Base-by-base conservation (phyloP, 305 asterid genomes). In the Fraxinus albicans region DNA sequence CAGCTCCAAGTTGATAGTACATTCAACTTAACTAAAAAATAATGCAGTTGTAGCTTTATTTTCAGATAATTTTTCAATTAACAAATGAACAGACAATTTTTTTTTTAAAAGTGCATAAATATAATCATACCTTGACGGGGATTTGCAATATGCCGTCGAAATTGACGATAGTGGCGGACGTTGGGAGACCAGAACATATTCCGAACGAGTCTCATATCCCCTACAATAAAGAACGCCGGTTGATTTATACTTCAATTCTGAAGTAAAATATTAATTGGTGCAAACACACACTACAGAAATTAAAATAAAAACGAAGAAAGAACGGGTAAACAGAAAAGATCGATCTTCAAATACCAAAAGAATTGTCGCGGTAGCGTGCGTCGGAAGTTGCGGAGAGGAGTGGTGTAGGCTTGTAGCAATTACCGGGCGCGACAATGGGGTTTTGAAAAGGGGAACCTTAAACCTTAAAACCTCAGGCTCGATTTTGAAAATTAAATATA, bases 161-260 rank as follows among this genome's bases (percentile, higher is more conserved):
- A 80, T 73, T 76, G 89, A 73, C 74, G 87, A 81, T 79, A 72
- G 76, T 73, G 78, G 80, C 65, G 34, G 21, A 58, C 55, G 23
- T 85, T 83, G 78, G 83, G 80, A 76, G 83, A 84, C 29, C 67
- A 86, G 21, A 69, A 40, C 73, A 70, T 67, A 76, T 81, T 53
- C 13, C 84, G 80, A 79, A 76, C 75, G 63, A 79, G 85, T 84
- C 87, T 81, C 91, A 86, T 88, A 81, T 82, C 60, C 31, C 84
- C 82, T 75, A 17, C 12, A 31, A 33, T 15, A 31, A 29, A 15
- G 76, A 72, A 72, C 38, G 2, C 38, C 44, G 4, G 10, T 17
- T 31, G 76, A 72, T 72, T 72, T 31, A 33, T 17, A 6, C 17
- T 72, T 72, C 7, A 29, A 5, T 72, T 72, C n/a, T 33, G 25